Percentiles rank a stretch among this genome's conserved stretches.
Evolutionary conservation across 768 basidiomycete genomes (phyloP).

Genomic region (Lactifluus pinguis): DNA sequence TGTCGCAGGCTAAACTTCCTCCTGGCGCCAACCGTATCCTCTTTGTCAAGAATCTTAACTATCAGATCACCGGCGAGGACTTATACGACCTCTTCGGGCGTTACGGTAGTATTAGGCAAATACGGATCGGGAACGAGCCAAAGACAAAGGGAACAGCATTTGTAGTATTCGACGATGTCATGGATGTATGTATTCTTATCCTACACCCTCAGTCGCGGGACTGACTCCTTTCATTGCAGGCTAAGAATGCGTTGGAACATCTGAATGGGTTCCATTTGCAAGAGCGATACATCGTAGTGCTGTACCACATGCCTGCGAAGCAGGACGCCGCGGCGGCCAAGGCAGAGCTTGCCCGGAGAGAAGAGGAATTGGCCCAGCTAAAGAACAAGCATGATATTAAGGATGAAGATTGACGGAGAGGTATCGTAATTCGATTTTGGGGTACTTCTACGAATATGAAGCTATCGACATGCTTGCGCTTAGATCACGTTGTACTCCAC

Average conservation of each 20-base stretch:
- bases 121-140: constrained; percentile 84
- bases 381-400: constrained; percentile 79
- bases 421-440: background rate
- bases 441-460: background rate
- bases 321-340: constrained; percentile 91
- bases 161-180: constrained; percentile 92
- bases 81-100: constrained; percentile 95
- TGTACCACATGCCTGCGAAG: constrained; percentile 97
- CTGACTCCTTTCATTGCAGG: constrained; percentile 37
- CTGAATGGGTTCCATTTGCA: constrained; percentile 97
- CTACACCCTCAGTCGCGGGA: background rate
- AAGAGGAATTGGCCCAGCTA: constrained; percentile 79
- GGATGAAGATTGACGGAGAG: constrained; percentile 49
- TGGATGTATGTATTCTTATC: constrained; percentile 58
- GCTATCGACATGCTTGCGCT: background rate
- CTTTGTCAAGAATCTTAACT: constrained; percentile 90
- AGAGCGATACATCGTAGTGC: constrained; percentile 95
- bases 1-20: constrained; percentile 67
- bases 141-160: constrained; percentile 96
- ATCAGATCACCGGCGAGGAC: constrained; percentile 88
- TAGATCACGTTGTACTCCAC: background rate
- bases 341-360: constrained; percentile 82
- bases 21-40: constrained; percentile 87
- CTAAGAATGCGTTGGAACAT: constrained; percentile 94
- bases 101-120: constrained; percentile 93